Conservation (phyloP, 164 flowering plant genomes). For the Brasenia schreberi region DNA sequence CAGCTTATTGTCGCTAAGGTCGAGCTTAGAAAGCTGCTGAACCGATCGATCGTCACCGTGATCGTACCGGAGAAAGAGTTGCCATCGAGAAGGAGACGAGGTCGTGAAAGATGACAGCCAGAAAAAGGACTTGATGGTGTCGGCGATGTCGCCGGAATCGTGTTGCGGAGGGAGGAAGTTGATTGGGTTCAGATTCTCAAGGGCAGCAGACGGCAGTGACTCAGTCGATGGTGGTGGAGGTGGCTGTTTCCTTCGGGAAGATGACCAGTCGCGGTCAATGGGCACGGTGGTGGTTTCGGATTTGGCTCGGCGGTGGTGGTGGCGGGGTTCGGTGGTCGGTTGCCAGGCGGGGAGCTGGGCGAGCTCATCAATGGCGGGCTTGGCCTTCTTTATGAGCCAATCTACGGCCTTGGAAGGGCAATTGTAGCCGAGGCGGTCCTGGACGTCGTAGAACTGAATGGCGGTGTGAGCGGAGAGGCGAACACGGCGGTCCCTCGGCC, state of each 20-base stretch:
- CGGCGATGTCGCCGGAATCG: slow-evolving; percentile 70
- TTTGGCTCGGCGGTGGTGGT: slow-evolving; percentile 1
- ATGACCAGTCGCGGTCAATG: not conserved
- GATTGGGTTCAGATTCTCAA: not conserved
- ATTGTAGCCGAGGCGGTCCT: slow-evolving; percentile 38
- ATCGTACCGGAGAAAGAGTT: slow-evolving; percentile 68
- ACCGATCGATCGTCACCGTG: slow-evolving; percentile 61
- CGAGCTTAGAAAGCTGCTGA: slow-evolving; percentile 91
- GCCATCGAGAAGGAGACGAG: slow-evolving; percentile 58
- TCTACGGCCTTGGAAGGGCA: slow-evolving; percentile 43
- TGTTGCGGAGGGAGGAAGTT: slow-evolving; percentile 47
- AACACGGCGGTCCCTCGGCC: slow-evolving; percentile 36
- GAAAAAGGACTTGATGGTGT: slow-evolving; percentile 82
- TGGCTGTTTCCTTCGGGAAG: not conserved
- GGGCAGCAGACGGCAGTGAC: slow-evolving; percentile 3
- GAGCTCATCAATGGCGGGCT: slow-evolving; percentile 31
- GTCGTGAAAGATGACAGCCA: slow-evolving; percentile 15
- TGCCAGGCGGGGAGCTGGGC: slow-evolving; percentile 31
- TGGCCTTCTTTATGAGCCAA: slow-evolving; percentile 42
- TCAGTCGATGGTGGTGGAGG: slow-evolving; percentile 5
- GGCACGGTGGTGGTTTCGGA: not conserved
- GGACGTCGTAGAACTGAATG: slow-evolving; percentile 41
- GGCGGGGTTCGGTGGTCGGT: slow-evolving; percentile 12
- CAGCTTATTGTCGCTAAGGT: slow-evolving; percentile 64
- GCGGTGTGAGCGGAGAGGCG: slow-evolving; percentile 40